phyloP scores from a whole-genome alignment of 2,329 filamentous ascomycete genomes.

The Aphanoascus verrucosus region DNA sequence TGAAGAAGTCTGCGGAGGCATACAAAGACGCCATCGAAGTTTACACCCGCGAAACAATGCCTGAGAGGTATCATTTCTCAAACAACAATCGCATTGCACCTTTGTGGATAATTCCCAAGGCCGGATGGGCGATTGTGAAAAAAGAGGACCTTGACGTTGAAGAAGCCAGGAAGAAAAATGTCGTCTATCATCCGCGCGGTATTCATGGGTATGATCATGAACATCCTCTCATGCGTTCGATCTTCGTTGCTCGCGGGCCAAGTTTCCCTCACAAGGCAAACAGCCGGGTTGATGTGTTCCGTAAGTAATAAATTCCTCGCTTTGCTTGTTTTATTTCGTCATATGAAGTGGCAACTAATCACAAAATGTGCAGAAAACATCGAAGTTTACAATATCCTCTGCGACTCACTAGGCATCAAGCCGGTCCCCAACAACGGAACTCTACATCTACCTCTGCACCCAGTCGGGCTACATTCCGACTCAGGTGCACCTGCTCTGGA shows the following conservation, averaged over 20 bases:
- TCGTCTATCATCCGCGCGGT: constrained; percentile 67
- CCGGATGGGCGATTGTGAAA: constrained; percentile 84
- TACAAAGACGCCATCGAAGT: constrained; percentile 61
- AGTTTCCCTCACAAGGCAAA: constrained; percentile 81
- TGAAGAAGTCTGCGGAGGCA: constrained; percentile 43
- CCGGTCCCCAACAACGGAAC: constrained; percentile 82
- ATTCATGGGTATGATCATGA: constrained; percentile 93
- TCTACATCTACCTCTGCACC: constrained; percentile 42
- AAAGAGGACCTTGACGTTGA: constrained; percentile 67
- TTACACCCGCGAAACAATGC: constrained; percentile 81
- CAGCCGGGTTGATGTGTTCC: constrained; percentile 68
- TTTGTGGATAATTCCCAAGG: constrained; percentile 83
- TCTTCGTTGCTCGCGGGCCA: constrained; percentile 84
- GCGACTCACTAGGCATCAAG: constrained; percentile 66
- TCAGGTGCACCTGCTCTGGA: constrained; percentile 24
- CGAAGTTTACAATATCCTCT: constrained; percentile 89
- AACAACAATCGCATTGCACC: constrained; percentile 84
- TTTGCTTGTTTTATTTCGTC: neutral
- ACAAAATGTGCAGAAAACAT: constrained; percentile 59
- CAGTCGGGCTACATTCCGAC: constrained; percentile 38
- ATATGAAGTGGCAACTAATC: constrained; percentile 5
- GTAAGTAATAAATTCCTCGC: constrained; percentile 46
- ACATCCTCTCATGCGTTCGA: constrained; percentile 88
- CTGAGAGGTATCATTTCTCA: constrained; percentile 80
- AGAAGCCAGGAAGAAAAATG: constrained; percentile 51